These are phyloP conservation scores for Cicer arietinum DNA, from an alignment of 306 rosid genomes.

Conservation along the genomic window DNA sequence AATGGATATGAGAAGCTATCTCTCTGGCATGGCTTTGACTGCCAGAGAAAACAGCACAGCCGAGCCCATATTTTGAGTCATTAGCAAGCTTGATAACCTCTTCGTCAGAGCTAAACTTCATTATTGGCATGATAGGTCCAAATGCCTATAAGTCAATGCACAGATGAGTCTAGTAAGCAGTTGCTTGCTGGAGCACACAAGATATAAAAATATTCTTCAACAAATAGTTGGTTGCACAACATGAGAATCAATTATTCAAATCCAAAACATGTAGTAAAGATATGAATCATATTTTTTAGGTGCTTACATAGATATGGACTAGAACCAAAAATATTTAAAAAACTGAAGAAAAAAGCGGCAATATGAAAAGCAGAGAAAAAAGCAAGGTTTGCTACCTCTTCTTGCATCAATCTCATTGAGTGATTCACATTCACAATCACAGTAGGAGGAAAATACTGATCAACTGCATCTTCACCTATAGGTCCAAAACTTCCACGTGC, in stretches of 20 bases:
- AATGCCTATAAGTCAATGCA: conserved; percentile 64
- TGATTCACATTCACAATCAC: conserved; percentile 87
- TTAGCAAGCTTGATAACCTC: conserved; percentile 85
- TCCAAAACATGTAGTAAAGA: conserved; percentile 23
- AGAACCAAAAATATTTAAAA: conserved; percentile 1
- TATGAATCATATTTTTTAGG: not conserved
- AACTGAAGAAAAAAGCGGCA: not conserved
- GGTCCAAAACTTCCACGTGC: conserved; percentile 92
- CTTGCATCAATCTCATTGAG: conserved; percentile 95
- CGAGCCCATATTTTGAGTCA: conserved; percentile 90
- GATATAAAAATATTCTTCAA: conserved; percentile 14
- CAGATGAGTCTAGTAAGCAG: conserved; percentile 34
- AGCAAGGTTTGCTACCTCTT: conserved; percentile 69
- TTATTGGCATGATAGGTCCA: conserved; percentile 94
- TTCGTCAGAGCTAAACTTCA: conserved; percentile 84
- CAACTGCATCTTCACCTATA: conserved; percentile 88
- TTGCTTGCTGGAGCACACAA: conserved; percentile 25
- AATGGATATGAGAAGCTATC: conserved; percentile 79
- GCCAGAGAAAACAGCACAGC: conserved; percentile 95
- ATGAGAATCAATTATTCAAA: conserved; percentile 5
- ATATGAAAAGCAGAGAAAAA: conserved; percentile 15
- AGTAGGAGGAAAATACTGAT: conserved; percentile 91
- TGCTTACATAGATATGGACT: conserved; percentile 7
- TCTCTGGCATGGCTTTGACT: conserved; percentile 74
- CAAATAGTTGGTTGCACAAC: conserved; percentile 33